These are phyloP conservation scores for Rubia peregrina DNA, from an alignment of 305 asterid genomes.

Conservation along the genomic window DNA sequence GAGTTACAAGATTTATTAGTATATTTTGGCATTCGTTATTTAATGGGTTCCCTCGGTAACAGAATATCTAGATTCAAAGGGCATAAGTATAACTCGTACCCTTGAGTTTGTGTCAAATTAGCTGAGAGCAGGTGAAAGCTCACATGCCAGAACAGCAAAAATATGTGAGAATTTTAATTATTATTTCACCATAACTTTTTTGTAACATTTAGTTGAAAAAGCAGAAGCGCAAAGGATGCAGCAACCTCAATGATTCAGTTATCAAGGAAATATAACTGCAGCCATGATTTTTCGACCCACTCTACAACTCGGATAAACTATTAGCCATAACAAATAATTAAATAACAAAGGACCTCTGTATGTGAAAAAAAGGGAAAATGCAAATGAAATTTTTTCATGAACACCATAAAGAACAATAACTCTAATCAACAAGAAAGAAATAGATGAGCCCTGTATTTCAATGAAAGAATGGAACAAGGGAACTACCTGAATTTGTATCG, in stretches of 20 bases:
- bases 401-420: background rate
- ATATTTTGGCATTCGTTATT: background rate
- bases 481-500: slow-evolving; percentile 88
- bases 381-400: background rate
- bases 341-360: background rate
- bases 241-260: background rate
- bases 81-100: background rate
- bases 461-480: background rate
- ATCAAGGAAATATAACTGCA: background rate
- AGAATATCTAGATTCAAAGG: background rate
- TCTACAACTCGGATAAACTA: background rate
- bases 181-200: background rate
- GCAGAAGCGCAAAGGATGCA: background rate
- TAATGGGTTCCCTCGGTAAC: background rate
- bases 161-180: background rate
- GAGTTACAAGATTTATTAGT: background rate
- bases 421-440: background rate
- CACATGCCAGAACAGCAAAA: background rate
- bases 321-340: background rate
- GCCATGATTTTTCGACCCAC: background rate
- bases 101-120: background rate
- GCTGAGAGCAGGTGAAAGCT: background rate
- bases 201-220: background rate
- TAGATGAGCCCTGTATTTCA: background rate
- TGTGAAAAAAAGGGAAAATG: background rate